phyloP scores from a whole-genome alignment of 2,329 filamentous ascomycete genomes.

The Rosellinia necatrix region DNA sequence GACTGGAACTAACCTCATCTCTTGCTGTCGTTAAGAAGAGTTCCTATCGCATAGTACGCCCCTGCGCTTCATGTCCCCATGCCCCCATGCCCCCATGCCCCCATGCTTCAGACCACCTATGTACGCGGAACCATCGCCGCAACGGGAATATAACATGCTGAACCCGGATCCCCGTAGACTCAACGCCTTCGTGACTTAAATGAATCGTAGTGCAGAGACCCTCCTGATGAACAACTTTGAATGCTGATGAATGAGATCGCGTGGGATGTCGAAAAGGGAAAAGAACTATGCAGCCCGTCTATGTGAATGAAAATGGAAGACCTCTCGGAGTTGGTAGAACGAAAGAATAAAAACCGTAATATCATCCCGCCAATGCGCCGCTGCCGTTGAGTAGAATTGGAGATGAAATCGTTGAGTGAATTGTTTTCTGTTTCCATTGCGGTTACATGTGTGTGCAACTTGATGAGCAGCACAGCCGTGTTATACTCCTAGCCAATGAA shows the following conservation, averaged over 20 bases:
- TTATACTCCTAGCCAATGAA: constrained; percentile 21
- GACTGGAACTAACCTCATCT: neutral
- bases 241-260: constrained; percentile 6
- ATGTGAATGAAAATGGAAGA: constrained; percentile 18
- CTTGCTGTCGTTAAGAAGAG: neutral
- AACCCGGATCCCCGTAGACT: neutral
- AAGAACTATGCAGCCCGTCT: constrained; percentile 20
- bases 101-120: neutral
- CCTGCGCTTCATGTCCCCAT: neutral
- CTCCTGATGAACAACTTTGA: neutral
- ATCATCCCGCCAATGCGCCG: neutral
- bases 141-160: constrained; percentile 3
- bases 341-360: constrained; percentile 3
- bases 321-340: neutral
- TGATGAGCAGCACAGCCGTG: neutral
- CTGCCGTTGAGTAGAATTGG: neutral
- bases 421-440: neutral
- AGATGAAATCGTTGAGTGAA: neutral
- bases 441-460: neutral
- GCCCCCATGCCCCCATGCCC: neutral
- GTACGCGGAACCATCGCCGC: neutral
- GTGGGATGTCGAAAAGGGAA: neutral
- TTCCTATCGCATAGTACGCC: neutral
- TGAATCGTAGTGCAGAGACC: constrained; percentile 10
- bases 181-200: too few relatives aligned